Conservation (phyloP, 2,329 filamentous ascomycete genomes). For the Ascochyta rabiei region DNA sequence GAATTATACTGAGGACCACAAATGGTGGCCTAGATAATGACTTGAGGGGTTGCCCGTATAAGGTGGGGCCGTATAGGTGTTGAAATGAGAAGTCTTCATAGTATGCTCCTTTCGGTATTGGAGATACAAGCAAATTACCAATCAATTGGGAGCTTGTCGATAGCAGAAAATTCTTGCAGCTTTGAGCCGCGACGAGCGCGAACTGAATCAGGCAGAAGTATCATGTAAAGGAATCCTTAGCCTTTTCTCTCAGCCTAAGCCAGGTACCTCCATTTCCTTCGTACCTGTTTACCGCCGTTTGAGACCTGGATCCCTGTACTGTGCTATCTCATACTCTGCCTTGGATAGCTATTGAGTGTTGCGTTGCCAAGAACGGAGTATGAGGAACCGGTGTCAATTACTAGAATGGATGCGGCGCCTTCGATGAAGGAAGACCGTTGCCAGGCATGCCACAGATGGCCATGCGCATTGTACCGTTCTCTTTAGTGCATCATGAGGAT, state of each 20-base stretch:
- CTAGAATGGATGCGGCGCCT: constrained; percentile 58
- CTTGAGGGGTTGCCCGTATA: constrained; percentile 51
- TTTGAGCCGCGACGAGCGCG: constrained; percentile 38
- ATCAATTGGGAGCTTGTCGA: constrained; percentile 21
- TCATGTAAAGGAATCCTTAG: constrained; percentile 51
- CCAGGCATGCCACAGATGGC: constrained; percentile 46
- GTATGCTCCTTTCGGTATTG: constrained; percentile 11
- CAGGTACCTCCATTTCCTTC: constrained; percentile 52
- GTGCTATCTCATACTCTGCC: constrained; percentile 32
- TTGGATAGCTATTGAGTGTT: constrained; percentile 16
- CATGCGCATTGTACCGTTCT: constrained; percentile 53
- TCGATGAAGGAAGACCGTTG: constrained; percentile 61
- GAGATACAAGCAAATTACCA: no score
- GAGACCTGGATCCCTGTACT: constrained; percentile 38
- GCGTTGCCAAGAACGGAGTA: constrained; percentile 41
- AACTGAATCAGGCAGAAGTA: constrained; percentile 52
- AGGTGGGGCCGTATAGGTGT: constrained; percentile 45
- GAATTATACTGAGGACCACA: constrained; percentile 34
- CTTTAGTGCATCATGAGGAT: constrained; percentile 57
- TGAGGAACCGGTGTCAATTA: constrained; percentile 44
- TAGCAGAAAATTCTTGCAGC: constrained; percentile 44
- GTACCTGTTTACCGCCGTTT: constrained; percentile 37
- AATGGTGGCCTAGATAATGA: constrained; percentile 35
- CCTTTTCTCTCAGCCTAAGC: constrained; percentile 47
- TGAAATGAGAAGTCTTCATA: constrained; percentile 29